Evolutionary conservation across 2,329 filamentous ascomycete species (phyloP).

Genomic region (Verticillium klebahnii): DNA sequence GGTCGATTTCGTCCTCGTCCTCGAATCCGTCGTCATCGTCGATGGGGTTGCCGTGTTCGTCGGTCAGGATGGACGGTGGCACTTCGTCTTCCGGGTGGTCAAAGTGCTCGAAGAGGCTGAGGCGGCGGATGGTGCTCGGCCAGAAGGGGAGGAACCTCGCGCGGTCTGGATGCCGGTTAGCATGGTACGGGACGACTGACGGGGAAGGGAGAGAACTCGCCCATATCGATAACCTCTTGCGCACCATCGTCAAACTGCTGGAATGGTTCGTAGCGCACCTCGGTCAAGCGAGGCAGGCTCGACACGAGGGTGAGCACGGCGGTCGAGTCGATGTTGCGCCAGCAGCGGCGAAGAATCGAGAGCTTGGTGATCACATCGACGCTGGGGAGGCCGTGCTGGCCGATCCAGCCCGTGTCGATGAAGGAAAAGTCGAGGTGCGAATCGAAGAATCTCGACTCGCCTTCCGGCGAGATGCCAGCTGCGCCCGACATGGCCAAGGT

Average conservation of each 20-base stretch:
- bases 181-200: background rate
- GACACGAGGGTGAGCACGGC: conserved; percentile 14
- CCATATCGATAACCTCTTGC: conserved; percentile 13
- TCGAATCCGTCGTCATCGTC: background rate
- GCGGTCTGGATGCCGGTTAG: conserved; percentile 8
- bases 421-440: conserved; percentile 16
- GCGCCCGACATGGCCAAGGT: conserved; percentile 14
- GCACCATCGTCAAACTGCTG: conserved; percentile 13
- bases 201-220: background rate
- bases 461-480: conserved; percentile 15
- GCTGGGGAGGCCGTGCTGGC: conserved; percentile 15
- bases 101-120: conserved; percentile 18
- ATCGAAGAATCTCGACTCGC: conserved; percentile 19
- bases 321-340: conserved; percentile 15
- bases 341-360: conserved; percentile 14
- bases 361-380: conserved; percentile 13
- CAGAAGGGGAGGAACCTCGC: conserved; percentile 15
- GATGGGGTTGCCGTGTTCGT: background rate
- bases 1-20: background rate
- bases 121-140: conserved; percentile 12
- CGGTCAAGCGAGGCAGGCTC: conserved; percentile 13
- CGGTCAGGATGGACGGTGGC: background rate
- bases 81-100: conserved; percentile 7
- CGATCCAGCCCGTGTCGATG: conserved; percentile 13
- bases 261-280: conserved; percentile 16